Base-by-base conservation (phyloP, 2,329 filamentous ascomycete species). In the Lomentospora prolificans region DNA sequence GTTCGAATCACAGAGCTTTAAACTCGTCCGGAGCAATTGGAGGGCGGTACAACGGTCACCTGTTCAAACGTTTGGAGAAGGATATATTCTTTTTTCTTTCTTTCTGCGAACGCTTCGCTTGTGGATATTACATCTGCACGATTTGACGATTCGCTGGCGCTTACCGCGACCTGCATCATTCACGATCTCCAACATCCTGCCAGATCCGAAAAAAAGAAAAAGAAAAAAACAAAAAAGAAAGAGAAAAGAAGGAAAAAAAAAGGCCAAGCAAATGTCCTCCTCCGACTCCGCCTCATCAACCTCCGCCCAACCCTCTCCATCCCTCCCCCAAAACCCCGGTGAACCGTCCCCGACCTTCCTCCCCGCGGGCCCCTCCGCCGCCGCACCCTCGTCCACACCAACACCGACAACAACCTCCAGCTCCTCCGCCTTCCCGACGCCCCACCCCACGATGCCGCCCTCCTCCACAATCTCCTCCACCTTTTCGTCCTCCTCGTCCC, bases 381-480 rank as follows among this genome's bases (percentile, higher is more conserved):
- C 19, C 7, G 7, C 39, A 22, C 6, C 39, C 39, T 46, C 39
- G 7, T n/a, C 12, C 5, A n/a, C 7, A 46, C 39, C 39, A n/a
- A n/a, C 12, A 22, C 12, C 12, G 9, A 39, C 22, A 31, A 57
- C 7, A 36, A 30, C 28, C 30, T 6, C 30, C 6, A 41, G 57
- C 10, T 19, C 59, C 57, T 36, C 41, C 17, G n/a, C 30, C 51
- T 28, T 19, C 60, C 19, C 33, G 50, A 17, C 41, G 41, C 48
- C 39, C 33, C 60, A 14, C 48, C 55, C 14, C 41, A 28, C 39
- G 46, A 56, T 10, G 55, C n/a, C n/a, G n/a, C n/a, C n/a, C n/a
- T n/a, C n/a, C n/a, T n/a, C n/a, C n/a, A n/a, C n/a, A n/a, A n/a
- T n/a, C n/a, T n/a, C 60, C 33, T 51, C 56, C n/a, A 50, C 55